Evolutionary conservation across 2,329 filamentous ascomycete species (phyloP).

Genomic region (Fusarium succisae): DNA sequence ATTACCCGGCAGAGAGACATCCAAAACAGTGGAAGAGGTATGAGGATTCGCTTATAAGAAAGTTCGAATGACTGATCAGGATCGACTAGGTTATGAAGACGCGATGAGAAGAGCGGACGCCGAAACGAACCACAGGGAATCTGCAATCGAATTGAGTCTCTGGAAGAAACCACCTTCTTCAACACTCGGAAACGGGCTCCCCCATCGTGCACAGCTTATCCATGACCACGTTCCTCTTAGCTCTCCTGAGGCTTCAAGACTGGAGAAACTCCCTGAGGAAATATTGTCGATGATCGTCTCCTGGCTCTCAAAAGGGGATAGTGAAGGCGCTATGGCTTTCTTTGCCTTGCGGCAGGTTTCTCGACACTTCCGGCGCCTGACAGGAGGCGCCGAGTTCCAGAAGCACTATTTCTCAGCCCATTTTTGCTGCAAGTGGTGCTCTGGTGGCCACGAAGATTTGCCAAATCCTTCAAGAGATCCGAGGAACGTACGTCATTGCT

Average conservation of each 20-base stretch:
- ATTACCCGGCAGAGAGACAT: too few relatives aligned
- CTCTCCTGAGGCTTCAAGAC: too few relatives aligned
- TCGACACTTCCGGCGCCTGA: neutral
- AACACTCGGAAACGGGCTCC: neutral
- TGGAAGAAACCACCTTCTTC: neutral
- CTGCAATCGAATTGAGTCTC: neutral
- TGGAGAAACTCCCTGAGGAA: neutral
- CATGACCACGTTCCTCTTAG: neutral
- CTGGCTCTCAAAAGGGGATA: neutral
- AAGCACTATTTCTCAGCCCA: neutral
- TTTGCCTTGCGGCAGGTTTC: neutral
- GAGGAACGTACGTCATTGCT: neutral
- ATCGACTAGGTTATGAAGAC: neutral
- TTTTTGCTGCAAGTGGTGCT: neutral
- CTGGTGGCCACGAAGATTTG: neutral
- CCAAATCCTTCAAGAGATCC: neutral
- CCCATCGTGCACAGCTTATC: neutral
- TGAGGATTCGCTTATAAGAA: rapidly evolving
- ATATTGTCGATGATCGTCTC: neutral
- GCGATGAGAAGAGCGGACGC: neutral
- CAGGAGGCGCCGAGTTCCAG: neutral
- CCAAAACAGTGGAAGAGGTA: neutral
- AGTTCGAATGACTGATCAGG: neutral
- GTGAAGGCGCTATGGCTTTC: neutral
- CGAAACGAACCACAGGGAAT: neutral